Conservation (phyloP, 169 alveolate species). For the Babesia ovis region DNA sequence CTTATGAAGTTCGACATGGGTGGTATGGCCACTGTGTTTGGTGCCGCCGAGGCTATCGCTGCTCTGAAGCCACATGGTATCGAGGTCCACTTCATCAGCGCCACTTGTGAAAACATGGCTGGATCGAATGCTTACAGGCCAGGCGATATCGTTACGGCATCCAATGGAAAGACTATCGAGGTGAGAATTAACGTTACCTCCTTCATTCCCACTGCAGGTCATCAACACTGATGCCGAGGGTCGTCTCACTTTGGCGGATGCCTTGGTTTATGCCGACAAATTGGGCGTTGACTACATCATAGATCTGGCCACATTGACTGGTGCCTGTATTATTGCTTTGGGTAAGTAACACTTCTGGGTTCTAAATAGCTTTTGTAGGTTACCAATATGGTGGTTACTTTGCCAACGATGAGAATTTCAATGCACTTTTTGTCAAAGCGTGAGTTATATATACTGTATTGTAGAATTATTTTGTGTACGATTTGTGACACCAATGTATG, state of each 20-base stretch:
- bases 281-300: slow-evolving; percentile 84
- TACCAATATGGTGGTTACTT: slow-evolving; percentile 51
- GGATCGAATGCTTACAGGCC: slow-evolving; percentile 89
- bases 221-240: slow-evolving; percentile 98
- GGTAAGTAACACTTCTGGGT: slow-evolving; percentile 70
- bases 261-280: slow-evolving; percentile 89
- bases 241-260: slow-evolving; percentile 94
- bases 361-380: slow-evolving; percentile 27
- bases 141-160: slow-evolving; percentile 90
- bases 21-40: slow-evolving; percentile 88
- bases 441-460: background rate
- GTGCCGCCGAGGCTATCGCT: slow-evolving; percentile 84
- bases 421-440: slow-evolving; percentile 42
- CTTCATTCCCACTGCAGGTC: slow-evolving; percentile 56
- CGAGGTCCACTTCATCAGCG: slow-evolving; percentile 85
- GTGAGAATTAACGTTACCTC: background rate
- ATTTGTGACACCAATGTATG: too few relatives aligned
- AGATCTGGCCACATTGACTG: slow-evolving; percentile 96
- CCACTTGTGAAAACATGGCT: slow-evolving; percentile 91
- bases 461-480: too few relatives aligned
- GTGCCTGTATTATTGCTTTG: slow-evolving; percentile 87
- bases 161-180: slow-evolving; percentile 93
- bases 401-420: slow-evolving; percentile 44
- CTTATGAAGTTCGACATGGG: slow-evolving; percentile 88
- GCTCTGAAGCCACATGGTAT: slow-evolving; percentile 79